phyloP scores from a whole-genome alignment of 192 early-diverging fungal genomes.

The Backusella circina region DNA sequence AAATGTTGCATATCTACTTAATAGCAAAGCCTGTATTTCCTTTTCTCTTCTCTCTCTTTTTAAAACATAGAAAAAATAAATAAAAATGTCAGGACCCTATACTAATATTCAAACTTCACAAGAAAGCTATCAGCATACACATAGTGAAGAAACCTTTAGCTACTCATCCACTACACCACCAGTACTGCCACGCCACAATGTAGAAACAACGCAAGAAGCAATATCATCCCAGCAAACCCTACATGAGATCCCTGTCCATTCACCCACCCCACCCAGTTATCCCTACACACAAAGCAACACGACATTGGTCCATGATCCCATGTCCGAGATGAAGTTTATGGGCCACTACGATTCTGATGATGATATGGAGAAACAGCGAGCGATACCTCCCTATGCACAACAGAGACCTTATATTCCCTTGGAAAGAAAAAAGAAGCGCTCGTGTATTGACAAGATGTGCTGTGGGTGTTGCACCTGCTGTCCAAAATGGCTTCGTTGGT shows the following conservation, averaged over 20 bases:
- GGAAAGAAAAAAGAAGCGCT: conserved; percentile 10
- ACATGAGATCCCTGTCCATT: neutral
- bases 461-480: conserved; percentile 29
- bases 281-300: neutral
- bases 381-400: neutral
- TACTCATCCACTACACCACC: neutral
- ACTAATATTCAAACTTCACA: neutral
- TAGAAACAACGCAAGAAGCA: neutral
- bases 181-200: neutral
- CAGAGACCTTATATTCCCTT: neutral
- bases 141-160: neutral
- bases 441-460: conserved; percentile 27
- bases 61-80: neutral
- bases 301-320: neutral
- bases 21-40: neutral
- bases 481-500: conserved; percentile 39
- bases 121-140: neutral
- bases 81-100: neutral
- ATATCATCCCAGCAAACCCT: neutral
- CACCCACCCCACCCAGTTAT: neutral
- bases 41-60: neutral
- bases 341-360: conserved; percentile 12
- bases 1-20: neutral
- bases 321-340: conserved; percentile 11
- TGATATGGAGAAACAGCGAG: conserved; percentile 1